Evolutionary conservation across 78 protist genomes (phyloP).

Genomic region (Cavenderia fasciculata): DNA sequence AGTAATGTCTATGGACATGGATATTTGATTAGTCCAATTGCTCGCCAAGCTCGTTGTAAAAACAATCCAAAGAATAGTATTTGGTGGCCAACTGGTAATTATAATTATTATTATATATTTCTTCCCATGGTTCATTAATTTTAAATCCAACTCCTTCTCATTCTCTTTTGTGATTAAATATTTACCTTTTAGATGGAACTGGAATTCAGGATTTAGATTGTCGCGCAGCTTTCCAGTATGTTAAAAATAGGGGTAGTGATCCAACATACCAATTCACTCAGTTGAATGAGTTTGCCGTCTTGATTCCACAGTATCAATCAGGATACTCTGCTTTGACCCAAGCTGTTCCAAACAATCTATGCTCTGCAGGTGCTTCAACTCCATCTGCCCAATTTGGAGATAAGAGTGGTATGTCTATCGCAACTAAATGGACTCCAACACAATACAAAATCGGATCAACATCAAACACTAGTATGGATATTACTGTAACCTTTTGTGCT

Average conservation of each 20-base stretch:
- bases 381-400: constrained; percentile 18
- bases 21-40: constrained; percentile 20
- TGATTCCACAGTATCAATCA: constrained; percentile 49
- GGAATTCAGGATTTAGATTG: not conserved
- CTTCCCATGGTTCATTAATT: too few relatives aligned
- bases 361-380: constrained; percentile 18
- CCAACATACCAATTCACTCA: constrained; percentile 41
- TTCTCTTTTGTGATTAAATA: too few relatives aligned
- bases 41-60: constrained; percentile 35
- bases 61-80: not conserved
- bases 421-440: not conserved
- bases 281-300: constrained; percentile 56
- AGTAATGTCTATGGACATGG: constrained; percentile 69
- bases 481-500: constrained; percentile 40
- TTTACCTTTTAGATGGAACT: too few relatives aligned
- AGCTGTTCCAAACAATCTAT: constrained; percentile 43
- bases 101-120: too few relatives aligned
- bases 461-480: not conserved
- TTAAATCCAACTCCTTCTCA: too few relatives aligned
- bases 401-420: constrained; percentile 38
- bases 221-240: constrained; percentile 10
- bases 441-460: not conserved
- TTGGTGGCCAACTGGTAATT: constrained; percentile 47
- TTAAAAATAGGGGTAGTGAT: not conserved
- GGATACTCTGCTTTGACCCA: constrained; percentile 35